These are phyloP conservation scores for Psilocybe cubensis DNA, from an alignment of 768 basidiomycete species.

Conservation along the genomic window DNA sequence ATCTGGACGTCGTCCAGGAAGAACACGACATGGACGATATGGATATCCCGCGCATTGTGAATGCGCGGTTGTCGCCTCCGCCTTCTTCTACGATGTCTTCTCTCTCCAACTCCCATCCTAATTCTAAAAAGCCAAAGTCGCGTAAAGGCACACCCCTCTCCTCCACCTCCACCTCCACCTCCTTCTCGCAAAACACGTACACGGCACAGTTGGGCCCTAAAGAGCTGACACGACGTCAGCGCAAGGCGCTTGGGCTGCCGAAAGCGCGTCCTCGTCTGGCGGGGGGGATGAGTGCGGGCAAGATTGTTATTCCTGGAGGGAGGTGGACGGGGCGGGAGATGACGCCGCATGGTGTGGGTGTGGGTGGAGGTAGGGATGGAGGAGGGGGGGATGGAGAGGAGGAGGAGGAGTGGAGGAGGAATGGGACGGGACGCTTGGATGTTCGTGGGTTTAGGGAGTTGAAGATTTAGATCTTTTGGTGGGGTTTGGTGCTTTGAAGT, in stretches of 20 bases:
- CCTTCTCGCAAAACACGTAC: constrained; percentile 2
- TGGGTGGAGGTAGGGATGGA: constrained; percentile 33
- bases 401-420: constrained; percentile 57
- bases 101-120: too few relatives aligned
- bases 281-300: constrained; percentile 41
- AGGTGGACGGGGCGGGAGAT: constrained; percentile 33
- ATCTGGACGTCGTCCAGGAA: background rate
- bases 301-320: constrained; percentile 72
- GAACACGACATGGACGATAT: background rate
- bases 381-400: constrained; percentile 57
- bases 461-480: constrained; percentile 49
- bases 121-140: background rate
- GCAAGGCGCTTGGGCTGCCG: constrained; percentile 70
- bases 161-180: background rate
- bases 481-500: background rate
- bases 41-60: background rate
- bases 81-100: too few relatives aligned
- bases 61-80: background rate
- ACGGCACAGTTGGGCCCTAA: constrained; percentile 23
- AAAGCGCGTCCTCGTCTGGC: constrained; percentile 39
- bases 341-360: constrained; percentile 22
- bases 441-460: constrained; percentile 80
- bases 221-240: constrained; percentile 65
- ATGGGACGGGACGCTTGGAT: constrained; percentile 74
- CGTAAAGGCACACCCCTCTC: too few relatives aligned